Percentiles rank a stretch among this genome's conserved stretches.
Conservation (phyloP, 1,284 basidiomycete species). For the Anthracocystis panici-leucophaei region DNA sequence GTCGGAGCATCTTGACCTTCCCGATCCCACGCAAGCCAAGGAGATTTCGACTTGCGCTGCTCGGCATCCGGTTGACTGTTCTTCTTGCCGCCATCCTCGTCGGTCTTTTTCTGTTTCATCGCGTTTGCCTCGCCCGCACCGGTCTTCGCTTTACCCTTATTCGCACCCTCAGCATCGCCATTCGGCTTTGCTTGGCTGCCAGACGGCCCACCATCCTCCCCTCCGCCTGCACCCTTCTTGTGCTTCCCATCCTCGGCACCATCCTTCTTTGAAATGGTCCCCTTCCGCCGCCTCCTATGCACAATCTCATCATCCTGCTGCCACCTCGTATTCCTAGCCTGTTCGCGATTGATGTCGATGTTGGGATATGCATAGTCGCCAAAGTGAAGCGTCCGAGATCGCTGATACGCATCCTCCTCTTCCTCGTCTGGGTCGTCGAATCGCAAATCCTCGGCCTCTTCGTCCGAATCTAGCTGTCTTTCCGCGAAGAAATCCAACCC, state of each 20-base stretch:
- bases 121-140: background rate
- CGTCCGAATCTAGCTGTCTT: conserved; percentile 61
- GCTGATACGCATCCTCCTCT: conserved; percentile 78
- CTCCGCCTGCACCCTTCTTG: conserved; percentile 1
- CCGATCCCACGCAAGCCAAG: conserved; percentile 41
- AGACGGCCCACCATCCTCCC: conserved; percentile 1
- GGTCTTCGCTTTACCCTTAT: conserved; percentile 26
- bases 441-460: conserved; percentile 73
- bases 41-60: conserved; percentile 28
- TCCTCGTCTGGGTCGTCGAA: conserved; percentile 77
- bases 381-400: conserved; percentile 81
- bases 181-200: conserved; percentile 7
- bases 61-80: background rate
- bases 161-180: background rate
- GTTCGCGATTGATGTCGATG: conserved; percentile 84
- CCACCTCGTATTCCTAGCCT: conserved; percentile 33
- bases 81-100: conserved; percentile 7
- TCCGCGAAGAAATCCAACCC: conserved; percentile 51
- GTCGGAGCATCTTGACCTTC: background rate
- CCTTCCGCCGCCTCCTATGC: conserved; percentile 37
- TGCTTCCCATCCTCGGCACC: conserved; percentile 12
- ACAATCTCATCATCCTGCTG: conserved; percentile 55
- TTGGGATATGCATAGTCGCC: conserved; percentile 93
- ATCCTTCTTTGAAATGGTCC: conserved; percentile 37
- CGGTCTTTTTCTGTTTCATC: background rate